phyloP scores from a whole-genome alignment of 2,329 filamentous ascomycete species.

The Aspergillus ibericus region DNA sequence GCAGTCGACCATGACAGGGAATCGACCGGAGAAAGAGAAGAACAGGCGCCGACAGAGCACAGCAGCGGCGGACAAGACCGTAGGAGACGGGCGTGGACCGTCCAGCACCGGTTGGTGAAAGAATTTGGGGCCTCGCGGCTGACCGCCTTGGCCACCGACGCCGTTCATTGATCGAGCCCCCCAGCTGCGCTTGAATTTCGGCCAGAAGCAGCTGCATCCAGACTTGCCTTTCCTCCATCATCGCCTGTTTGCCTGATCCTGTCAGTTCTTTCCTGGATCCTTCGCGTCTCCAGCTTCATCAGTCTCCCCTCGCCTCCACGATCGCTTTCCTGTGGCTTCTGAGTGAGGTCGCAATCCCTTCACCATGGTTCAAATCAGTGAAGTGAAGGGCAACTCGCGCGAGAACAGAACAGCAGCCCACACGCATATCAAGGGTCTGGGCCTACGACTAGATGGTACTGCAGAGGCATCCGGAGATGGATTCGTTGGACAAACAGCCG shows the following conservation, averaged over 20 bases:
- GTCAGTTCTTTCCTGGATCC: slow-evolving; percentile 6
- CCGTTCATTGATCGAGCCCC: slow-evolving; percentile 33
- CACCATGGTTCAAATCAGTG: slow-evolving; percentile 82
- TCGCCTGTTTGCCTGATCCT: slow-evolving; percentile 12
- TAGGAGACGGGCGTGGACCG: neutral
- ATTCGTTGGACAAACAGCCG: slow-evolving; percentile 84
- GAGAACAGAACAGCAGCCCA: slow-evolving; percentile 96
- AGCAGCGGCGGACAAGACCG: neutral
- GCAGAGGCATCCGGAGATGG: slow-evolving; percentile 78
- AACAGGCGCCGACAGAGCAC: neutral
- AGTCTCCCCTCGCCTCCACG: neutral
- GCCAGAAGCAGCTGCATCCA: slow-evolving; percentile 27
- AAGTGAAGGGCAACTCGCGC: slow-evolving; percentile 90
- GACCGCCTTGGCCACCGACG: slow-evolving; percentile 35
- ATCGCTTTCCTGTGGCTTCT: slow-evolving; percentile 19
- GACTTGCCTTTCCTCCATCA: slow-evolving; percentile 8
- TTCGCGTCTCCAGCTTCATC: slow-evolving; percentile 3
- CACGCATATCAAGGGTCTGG: slow-evolving; percentile 95
- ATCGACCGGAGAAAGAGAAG: neutral
- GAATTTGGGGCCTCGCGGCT: slow-evolving; percentile 34
- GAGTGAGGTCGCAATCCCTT: slow-evolving; percentile 26
- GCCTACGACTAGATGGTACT: slow-evolving; percentile 79
- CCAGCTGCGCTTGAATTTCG: slow-evolving; percentile 35
- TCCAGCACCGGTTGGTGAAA: slow-evolving; percentile 19
- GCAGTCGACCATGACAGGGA: slow-evolving; percentile 18